phyloP scores from a whole-genome alignment of 2,329 filamentous ascomycete genomes.

The Penicillium sp. region DNA sequence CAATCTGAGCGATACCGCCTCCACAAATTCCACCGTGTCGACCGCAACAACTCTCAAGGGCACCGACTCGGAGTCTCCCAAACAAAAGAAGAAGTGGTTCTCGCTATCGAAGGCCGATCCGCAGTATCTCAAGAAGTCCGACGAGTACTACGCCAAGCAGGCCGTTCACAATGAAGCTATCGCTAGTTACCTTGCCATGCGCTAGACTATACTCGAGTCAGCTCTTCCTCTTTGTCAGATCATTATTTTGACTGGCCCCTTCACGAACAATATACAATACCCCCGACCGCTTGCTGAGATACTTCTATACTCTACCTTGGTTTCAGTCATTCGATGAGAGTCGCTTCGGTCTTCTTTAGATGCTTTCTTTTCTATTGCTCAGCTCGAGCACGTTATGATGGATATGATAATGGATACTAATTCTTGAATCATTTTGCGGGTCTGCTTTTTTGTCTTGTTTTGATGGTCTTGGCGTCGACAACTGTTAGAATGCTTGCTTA shows the following conservation, averaged over 20 bases:
- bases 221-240: neutral
- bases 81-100: constrained; percentile 25
- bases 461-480: too few species aligned
- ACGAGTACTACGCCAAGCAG: constrained; percentile 8
- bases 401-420: too few species aligned
- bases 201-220: constrained; percentile 30
- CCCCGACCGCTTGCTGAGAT: too few species aligned
- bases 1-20: constrained; percentile 20
- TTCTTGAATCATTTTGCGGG: too few species aligned
- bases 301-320: neutral
- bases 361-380: too few species aligned
- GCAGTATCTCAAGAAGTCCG: neutral
- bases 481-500: too few species aligned
- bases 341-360: too few species aligned
- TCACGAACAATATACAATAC: constrained; percentile 35
- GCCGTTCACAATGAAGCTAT: constrained; percentile 28
- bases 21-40: constrained; percentile 29
- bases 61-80: constrained; percentile 12
- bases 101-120: constrained; percentile 19
- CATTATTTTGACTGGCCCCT: too few species aligned
- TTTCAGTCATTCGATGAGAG: too few species aligned
- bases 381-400: too few species aligned
- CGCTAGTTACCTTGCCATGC: constrained; percentile 27
- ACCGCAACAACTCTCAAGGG: constrained; percentile 31
- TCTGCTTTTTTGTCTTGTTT: too few species aligned